Evolutionary conservation across 2,329 filamentous ascomycete species (phyloP), one percentile per base, ranked within the genome.

Genomic region (Claviceps arundinis): DNA sequence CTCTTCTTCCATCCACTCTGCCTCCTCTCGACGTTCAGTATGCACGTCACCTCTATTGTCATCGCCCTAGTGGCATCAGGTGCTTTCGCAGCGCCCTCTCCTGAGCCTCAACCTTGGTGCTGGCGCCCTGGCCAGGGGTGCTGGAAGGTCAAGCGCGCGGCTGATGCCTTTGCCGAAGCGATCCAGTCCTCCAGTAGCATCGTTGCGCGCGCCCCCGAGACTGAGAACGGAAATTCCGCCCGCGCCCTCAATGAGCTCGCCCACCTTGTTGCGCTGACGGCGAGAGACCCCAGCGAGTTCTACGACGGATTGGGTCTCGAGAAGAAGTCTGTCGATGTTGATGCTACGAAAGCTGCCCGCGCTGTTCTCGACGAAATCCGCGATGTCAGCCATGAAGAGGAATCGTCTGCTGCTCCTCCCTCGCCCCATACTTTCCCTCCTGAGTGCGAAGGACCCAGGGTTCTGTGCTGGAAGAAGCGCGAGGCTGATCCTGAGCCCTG

Each of bases 161-260:
- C 57, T 17, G 55, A 59, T 13, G 57, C 56, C 16, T 55, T 63
- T 13, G 37, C 50, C 17, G 38, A 49, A 13, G 58, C 65, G 50
- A 53, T 68, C 55, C 47, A 48, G 40, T 47, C 60, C 22, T 57
- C 57, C 22, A 60, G 58, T 22, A 53, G 56, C 22, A 52, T 67
- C 44, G 47, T 59, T 38, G 55, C 60, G 30, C 66, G 67, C 45
- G 52, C 53, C 24, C 50, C 59, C 40, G 58, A 60, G 14, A 62
- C 60, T 37, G 57, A 61, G 37, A 54, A 57, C 56, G 64, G 62
- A 57, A 62, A 65, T 59, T 62, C 66, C 56, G 64, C 66, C 56
- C 62, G 67, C 53, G 62, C 66, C 55, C 51, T 71, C 55, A 59
- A 66, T 58, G 64, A 71, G 53, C 68, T 73, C 43, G 67, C 68